A percentile compares a stretch with the other conserved stretches of the same genome.
Conservation (phyloP, 2,329 filamentous ascomycete species). For the Sarocladium kiliense region DNA sequence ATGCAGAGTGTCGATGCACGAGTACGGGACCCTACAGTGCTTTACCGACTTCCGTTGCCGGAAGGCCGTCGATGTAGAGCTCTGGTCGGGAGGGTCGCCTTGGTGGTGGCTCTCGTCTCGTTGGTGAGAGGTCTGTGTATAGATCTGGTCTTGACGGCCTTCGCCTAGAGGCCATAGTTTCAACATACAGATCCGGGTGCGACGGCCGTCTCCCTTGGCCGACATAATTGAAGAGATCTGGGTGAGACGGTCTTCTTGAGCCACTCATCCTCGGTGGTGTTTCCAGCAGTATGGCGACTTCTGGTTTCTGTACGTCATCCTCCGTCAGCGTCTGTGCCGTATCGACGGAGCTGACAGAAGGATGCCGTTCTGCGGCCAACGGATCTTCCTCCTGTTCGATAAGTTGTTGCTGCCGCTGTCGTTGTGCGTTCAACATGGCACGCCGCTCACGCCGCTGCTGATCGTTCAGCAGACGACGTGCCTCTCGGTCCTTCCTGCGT, state of each 20-base stretch:
- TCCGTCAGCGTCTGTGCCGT: slow-evolving; percentile 16
- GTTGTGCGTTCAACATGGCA: background rate
- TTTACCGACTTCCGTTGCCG: background rate
- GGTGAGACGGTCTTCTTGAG: slow-evolving; percentile 12
- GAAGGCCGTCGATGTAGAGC: background rate
- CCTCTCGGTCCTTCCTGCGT: slow-evolving; percentile 12
- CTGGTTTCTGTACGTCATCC: slow-evolving; percentile 10
- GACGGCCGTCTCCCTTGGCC: background rate
- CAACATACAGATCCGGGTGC: background rate
- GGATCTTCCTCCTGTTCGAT: slow-evolving; percentile 1
- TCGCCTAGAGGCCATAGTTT: background rate
- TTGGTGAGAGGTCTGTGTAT: background rate
- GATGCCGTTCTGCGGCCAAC: slow-evolving; percentile 13
- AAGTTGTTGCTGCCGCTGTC: background rate
- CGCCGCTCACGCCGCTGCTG: background rate
- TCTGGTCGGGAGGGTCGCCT: background rate
- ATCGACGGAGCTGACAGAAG: slow-evolving; percentile 18
- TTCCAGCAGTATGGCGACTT: background rate
- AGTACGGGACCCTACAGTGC: background rate
- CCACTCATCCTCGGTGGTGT: background rate
- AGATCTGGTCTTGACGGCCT: slow-evolving; percentile 1
- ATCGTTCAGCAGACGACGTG: background rate
- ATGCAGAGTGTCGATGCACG: background rate
- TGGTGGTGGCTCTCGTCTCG: background rate
- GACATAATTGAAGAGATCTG: background rate